These are phyloP conservation scores for Rhodotorula graminis DNA, from an alignment of 768 basidiomycete species.

Conservation along the genomic window DNA sequence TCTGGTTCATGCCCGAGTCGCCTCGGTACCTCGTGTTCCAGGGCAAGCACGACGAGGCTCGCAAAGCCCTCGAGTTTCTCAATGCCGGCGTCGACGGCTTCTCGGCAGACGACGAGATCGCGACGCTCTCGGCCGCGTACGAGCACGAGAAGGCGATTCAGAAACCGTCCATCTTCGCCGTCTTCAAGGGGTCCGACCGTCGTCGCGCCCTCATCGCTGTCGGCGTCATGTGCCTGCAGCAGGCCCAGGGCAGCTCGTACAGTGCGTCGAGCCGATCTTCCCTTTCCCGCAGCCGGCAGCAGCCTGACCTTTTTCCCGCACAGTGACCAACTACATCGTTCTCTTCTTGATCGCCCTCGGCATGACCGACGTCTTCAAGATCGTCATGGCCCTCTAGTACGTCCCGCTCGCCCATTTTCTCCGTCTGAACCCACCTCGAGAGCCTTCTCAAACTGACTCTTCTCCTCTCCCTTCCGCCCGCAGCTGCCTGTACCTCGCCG, in stretches of 20 bases:
- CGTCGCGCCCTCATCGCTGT: constrained; percentile 10
- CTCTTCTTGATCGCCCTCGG: constrained; percentile 32
- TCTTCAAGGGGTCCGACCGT: constrained; percentile 20
- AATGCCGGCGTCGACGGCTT: not conserved
- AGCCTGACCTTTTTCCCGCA: too few relatives aligned
- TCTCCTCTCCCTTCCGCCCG: not conserved
- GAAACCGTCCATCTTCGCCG: not conserved
- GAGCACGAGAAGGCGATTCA: constrained; percentile 9
- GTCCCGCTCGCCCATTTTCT: not conserved
- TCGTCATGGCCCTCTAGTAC: constrained; percentile 37
- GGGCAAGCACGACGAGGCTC: constrained; percentile 22
- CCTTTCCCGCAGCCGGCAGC: not conserved
- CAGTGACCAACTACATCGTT: constrained; percentile 25
- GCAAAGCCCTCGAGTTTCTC: not conserved
- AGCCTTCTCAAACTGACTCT: not conserved
- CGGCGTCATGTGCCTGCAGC: constrained; percentile 24
- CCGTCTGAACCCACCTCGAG: not conserved
- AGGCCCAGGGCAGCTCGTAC: constrained; percentile 18
- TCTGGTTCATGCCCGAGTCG: constrained; percentile 22
- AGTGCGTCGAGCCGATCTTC: not conserved
- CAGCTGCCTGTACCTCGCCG: constrained; percentile 13
- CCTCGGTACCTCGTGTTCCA: constrained; percentile 28
- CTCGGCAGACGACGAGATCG: constrained; percentile 14
- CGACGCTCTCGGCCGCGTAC: constrained; percentile 22
- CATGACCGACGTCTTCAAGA: constrained; percentile 30